These are phyloP conservation scores for Sanghuangporus baumii DNA, from an alignment of 1,284 basidiomycete genomes.

Conservation along the genomic window DNA sequence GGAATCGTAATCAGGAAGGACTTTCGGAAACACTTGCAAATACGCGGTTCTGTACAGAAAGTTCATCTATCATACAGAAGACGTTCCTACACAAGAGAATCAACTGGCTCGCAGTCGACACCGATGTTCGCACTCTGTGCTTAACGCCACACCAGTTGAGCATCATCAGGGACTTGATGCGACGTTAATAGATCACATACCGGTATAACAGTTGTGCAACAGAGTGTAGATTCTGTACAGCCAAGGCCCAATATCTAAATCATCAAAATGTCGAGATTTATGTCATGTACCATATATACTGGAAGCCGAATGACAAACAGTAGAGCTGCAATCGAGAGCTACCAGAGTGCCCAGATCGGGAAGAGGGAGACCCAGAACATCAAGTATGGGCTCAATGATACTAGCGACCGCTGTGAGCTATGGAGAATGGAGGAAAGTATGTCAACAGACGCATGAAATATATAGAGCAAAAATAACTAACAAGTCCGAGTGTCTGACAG, in stretches of 20 bases:
- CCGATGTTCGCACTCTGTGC: constrained; percentile 1
- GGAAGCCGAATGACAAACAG: not conserved
- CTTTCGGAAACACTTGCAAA: no score
- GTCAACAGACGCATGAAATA: no score
- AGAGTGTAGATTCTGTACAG: not conserved
- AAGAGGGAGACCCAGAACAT: not conserved
- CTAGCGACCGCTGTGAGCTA: not conserved
- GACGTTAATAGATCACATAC: not conserved
- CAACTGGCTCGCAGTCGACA: not conserved
- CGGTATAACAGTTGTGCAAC: not conserved
- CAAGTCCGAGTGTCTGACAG: not conserved
- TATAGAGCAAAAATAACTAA: not conserved
- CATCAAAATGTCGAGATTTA: not conserved
- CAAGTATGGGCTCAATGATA: constrained; percentile 1
- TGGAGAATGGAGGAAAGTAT: not conserved
- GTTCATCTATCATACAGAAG: not conserved
- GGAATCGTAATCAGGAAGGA: no score
- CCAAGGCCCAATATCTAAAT: not conserved
- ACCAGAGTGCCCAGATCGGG: constrained; percentile 1
- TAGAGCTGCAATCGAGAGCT: not conserved
- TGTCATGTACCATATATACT: not conserved
- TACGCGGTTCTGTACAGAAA: no score
- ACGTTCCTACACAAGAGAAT: not conserved
- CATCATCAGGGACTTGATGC: not conserved
- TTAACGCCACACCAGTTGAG: not conserved